Conservation (phyloP, 192 early-diverging fungal genomes). For the Globomyces pollinis-pini region DNA sequence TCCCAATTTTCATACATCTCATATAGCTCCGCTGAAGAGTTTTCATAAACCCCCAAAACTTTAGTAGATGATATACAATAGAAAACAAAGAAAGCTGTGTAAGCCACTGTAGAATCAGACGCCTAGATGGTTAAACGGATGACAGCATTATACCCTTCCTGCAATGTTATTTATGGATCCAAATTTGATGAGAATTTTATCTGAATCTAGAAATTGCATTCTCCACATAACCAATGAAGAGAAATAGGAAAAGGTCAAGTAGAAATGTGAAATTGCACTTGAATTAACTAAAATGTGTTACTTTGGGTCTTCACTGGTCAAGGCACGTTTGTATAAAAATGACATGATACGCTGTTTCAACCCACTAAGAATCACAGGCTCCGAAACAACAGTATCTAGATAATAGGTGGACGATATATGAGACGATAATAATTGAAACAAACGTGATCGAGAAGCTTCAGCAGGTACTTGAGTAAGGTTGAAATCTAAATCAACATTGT, state of each 20-base stretch:
- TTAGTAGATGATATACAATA: slow-evolving; percentile 48
- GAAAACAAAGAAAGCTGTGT: slow-evolving; percentile 55
- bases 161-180: slow-evolving; percentile 44
- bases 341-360: slow-evolving; percentile 63
- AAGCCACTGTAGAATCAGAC: slow-evolving; percentile 22
- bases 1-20: slow-evolving; percentile 40
- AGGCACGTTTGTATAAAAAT: slow-evolving; percentile 53
- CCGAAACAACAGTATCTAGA: too few relatives aligned
- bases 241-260: slow-evolving; percentile 55
- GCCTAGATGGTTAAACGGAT: too few relatives aligned
- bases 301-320: too few relatives aligned
- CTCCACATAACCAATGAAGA: slow-evolving; percentile 57
- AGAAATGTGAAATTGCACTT: slow-evolving; percentile 40
- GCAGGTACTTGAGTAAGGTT: neutral
- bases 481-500: neutral
- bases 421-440: neutral
- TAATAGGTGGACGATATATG: slow-evolving; percentile 6
- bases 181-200: slow-evolving; percentile 61
- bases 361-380: slow-evolving; percentile 32
- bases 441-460: neutral
- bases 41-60: slow-evolving; percentile 59
- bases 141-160: too few relatives aligned
- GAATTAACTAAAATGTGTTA: too few relatives aligned
- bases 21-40: slow-evolving; percentile 53
- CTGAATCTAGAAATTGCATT: slow-evolving; percentile 57